Conservation (phyloP, 202 grass and related monocot genomes). For the Bolboschoenoplectus hybrid region DNA sequence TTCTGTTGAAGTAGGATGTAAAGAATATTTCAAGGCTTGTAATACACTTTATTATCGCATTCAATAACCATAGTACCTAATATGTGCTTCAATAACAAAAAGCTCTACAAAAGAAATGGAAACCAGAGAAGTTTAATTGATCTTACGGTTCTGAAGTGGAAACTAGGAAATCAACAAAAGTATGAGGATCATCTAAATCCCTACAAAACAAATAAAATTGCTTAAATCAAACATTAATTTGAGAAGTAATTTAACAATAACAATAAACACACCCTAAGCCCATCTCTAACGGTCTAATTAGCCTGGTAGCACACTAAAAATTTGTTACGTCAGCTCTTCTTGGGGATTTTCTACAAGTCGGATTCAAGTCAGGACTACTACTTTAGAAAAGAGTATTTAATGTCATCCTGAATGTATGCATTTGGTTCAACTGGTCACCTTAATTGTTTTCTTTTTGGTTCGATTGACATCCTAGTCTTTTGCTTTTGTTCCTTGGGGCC, state of each 20-base stretch:
- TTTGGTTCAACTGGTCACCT: not conserved
- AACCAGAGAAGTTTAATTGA: constrained; percentile 21
- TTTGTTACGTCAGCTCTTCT: not conserved
- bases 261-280: not conserved
- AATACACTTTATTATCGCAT: not conserved
- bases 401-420: not conserved
- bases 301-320: not conserved
- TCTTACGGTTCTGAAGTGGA: constrained; percentile 73
- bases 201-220: constrained; percentile 43
- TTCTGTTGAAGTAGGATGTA: not conserved
- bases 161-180: constrained; percentile 85
- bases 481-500: not conserved
- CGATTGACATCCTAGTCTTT: not conserved
- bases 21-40: not conserved
- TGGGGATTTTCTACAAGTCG: not conserved
- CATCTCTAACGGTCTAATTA: not conserved
- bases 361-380: not conserved
- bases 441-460: not conserved
- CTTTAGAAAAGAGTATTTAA: not conserved
- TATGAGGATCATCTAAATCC: constrained; percentile 84
- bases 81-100: constrained; percentile 10
- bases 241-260: not conserved
- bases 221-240: constrained; percentile 20
- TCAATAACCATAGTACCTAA: constrained; percentile 16
- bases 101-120: not conserved